These are phyloP conservation scores for Toxoplasma gondii DNA, from an alignment of 169 alveolate species.

Conservation along the genomic window DNA sequence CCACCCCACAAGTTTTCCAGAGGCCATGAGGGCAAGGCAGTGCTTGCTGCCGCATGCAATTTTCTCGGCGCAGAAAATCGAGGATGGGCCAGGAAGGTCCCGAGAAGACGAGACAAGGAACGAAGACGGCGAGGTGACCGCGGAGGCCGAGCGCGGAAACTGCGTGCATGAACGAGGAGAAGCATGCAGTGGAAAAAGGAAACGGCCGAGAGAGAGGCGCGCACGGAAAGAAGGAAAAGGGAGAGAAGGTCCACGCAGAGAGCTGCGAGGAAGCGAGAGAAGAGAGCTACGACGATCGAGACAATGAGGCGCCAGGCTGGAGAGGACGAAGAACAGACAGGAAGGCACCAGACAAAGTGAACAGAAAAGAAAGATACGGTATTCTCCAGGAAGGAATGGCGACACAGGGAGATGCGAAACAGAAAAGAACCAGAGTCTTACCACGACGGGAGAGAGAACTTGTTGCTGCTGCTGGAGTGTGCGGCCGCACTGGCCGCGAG, in stretches of 20 bases:
- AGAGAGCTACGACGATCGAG: neutral
- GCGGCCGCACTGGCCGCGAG: slow-evolving; percentile 60
- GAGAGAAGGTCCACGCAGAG: neutral
- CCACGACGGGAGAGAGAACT: slow-evolving; percentile 42
- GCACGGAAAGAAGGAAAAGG: neutral
- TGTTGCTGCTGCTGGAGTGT: slow-evolving; percentile 63
- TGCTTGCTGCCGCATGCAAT: slow-evolving; percentile 50
- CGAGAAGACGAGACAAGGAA: neutral
- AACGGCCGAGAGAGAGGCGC: neutral
- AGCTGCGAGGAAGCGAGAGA: neutral
- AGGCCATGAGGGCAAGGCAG: slow-evolving; percentile 35
- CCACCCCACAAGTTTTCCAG: slow-evolving; percentile 34
- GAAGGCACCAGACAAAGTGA: neutral
- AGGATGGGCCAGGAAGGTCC: slow-evolving; percentile 18
- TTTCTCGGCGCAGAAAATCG: neutral
- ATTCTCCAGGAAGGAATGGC: neutral
- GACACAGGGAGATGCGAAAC: neutral
- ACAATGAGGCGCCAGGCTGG: neutral
- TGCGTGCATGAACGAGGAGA: neutral
- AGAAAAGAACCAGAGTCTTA: neutral
- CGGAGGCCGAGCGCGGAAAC: slow-evolving; percentile 42
- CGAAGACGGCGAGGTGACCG: slow-evolving; percentile 8
- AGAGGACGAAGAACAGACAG: neutral
- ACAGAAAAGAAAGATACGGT: neutral
- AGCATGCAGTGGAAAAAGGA: neutral